A percentile compares a stretch with the other conserved stretches of the same genome.
Evolutionary conservation across 768 basidiomycete species (phyloP).

Genomic region (Xerocomus potaroensis): DNA sequence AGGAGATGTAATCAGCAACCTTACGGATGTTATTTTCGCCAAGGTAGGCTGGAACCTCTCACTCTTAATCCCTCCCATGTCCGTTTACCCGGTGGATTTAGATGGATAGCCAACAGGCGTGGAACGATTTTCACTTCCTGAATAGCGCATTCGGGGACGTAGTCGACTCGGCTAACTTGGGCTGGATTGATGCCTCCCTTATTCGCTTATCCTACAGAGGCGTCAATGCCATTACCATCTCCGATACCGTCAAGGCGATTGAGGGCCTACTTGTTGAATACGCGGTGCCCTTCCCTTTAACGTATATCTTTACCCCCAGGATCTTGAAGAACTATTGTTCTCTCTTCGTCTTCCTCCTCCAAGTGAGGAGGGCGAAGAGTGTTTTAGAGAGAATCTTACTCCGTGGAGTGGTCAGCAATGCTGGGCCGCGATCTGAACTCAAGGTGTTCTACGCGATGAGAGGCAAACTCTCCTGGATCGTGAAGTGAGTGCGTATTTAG

Average conservation of each 20-base stretch:
- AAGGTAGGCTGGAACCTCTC: conserved; percentile 57
- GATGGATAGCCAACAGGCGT: conserved; percentile 72
- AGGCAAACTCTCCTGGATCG: conserved; percentile 77
- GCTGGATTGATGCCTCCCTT: conserved; percentile 64
- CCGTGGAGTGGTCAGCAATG: conserved; percentile 40
- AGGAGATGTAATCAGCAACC: conserved; percentile 75
- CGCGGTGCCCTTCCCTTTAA: conserved; percentile 74
- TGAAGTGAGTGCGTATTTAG: conserved; percentile 54
- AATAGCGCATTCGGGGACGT: conserved; percentile 74
- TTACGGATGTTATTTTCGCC: conserved; percentile 67
- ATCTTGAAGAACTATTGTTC: conserved; percentile 56
- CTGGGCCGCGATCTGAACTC: conserved; percentile 40
- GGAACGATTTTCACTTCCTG: conserved; percentile 82
- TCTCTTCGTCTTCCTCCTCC: conserved; percentile 68
- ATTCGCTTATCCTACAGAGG: conserved; percentile 70
- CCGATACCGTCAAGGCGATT: conserved; percentile 57
- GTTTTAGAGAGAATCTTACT: conserved; percentile 68
- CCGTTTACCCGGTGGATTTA: conserved; percentile 29
- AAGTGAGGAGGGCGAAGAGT: conserved; percentile 68
- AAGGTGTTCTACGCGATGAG: conserved; percentile 76
- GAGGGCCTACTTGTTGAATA: conserved; percentile 74
- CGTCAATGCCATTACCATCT: conserved; percentile 40
- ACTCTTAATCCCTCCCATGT: too few relatives aligned
- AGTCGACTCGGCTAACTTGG: conserved; percentile 44
- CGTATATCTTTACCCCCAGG: conserved; percentile 66